These are phyloP conservation scores for Glycine latifolia DNA, from an alignment of 306 rosid species.

Conservation along the genomic window DNA sequence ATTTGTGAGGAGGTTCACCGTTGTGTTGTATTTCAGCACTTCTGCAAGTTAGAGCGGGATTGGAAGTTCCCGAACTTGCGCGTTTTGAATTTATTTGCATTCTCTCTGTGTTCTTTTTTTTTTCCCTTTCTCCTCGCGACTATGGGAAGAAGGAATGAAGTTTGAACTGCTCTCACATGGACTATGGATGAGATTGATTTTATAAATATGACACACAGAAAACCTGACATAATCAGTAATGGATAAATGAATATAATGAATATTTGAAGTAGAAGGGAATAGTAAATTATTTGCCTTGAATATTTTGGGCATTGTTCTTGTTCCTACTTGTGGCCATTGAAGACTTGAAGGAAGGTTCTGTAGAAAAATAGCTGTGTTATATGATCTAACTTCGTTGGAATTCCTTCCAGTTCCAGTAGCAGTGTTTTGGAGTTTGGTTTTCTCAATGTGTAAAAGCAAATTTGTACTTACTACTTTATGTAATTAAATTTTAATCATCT, in stretches of 20 bases:
- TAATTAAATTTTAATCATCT: not conserved
- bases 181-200: not conserved
- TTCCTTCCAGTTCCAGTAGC: constrained; percentile 15
- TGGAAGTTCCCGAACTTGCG: not conserved
- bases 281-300: constrained; percentile 8
- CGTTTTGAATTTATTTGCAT: not conserved
- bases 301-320: not conserved
- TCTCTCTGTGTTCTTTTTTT: not conserved
- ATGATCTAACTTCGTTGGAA: not conserved
- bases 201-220: not conserved
- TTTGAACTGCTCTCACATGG: not conserved
- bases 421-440: constrained; percentile 20
- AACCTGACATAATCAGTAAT: not conserved
- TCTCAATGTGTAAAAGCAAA: not conserved
- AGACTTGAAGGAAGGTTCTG: constrained; percentile 19
- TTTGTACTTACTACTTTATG: not conserved
- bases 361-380: constrained; percentile 20
- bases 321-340: not conserved
- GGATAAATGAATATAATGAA: not conserved
- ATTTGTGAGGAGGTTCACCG: not conserved
- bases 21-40: not conserved
- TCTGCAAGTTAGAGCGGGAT: not conserved
- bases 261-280: not conserved
- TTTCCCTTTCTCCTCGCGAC: not conserved
- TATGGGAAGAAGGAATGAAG: not conserved